Evolutionary conservation across 371 early-diverging fungal genomes (phyloP), one percentile per base, ranked within the genome.

Genomic region (Mortierella sp.): DNA sequence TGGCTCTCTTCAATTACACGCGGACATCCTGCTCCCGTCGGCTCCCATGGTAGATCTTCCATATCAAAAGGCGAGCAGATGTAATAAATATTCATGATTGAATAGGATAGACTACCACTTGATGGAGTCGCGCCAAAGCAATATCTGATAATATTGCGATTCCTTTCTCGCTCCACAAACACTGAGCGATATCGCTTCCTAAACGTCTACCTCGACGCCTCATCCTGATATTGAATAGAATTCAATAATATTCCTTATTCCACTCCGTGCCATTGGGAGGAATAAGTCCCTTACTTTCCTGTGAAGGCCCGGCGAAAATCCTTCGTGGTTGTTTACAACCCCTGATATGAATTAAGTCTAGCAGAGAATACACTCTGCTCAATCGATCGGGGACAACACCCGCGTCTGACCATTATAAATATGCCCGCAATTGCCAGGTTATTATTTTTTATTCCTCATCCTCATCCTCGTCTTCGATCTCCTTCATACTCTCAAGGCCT

Each of bases 301-400:
- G 20, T 40, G 62, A 24, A 28, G 14, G 16, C 62, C 45, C 43
- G 39, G 26, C n/a, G 45, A 40, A 20, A 24, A 62, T 35, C 40
- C 10, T 26, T 26, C 28, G 28, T 28, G 55, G 55, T 47, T 64
- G 32, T 39, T 9, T 16, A 51, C 52, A 30, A 35, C 58, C 66
- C 58, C 66, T 66, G 58, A 58, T 43, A 66, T 66, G 58, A 26
- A 57, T n/a, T 58, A 66, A 35, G 22, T 26, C 66, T 24, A n/a
- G 40, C n/a, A 55, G 22, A 66, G 58, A 43, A 58, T 51, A 24
- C 22, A 37, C 54, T 52, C 18, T 54, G 20, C 26, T 61, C 39
- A 22, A n/a, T 35, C 43, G 58, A 39, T 49, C 26, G 39, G 14
- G 43, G 43, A 24, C 62, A 40, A 28, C 55, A 8, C 24, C 26